Conservation (phyloP, 768 basidiomycete species). For the Tricholoma furcatifolium region DNA sequence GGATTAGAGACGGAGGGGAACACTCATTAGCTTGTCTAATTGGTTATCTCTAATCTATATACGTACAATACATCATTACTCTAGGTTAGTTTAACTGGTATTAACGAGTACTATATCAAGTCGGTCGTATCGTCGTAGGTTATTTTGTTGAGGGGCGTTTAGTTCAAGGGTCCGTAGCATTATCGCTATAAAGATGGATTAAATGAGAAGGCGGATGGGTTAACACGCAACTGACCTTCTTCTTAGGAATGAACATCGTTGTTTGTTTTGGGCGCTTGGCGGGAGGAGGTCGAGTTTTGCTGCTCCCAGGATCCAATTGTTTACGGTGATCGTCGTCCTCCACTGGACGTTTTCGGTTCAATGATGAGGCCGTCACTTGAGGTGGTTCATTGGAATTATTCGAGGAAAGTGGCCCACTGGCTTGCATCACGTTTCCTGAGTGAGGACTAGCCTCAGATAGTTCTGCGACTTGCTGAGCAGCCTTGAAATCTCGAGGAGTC, state of each 20-base stretch:
- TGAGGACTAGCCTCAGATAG: background rate
- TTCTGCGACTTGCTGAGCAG: conserved; percentile 1
- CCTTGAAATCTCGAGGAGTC: conserved; percentile 17
- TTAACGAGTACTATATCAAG: no score
- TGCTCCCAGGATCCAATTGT: background rate
- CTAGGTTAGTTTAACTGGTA: no score
- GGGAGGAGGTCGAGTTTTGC: conserved; percentile 18
- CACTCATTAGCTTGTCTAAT: no score
- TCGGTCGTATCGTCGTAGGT: no score
- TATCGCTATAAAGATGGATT: no score
- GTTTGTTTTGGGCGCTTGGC: conserved; percentile 41
- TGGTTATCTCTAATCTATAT: no score
- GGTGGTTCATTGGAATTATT: background rate
- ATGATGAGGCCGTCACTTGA: background rate
- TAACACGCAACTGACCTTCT: conserved; percentile 20
- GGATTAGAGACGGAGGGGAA: no score
- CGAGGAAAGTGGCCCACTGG: background rate
- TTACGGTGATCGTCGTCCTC: conserved; percentile 2
- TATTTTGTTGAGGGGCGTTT: no score
- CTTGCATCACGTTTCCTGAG: background rate
- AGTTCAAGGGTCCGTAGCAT: no score
- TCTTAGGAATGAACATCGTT: conserved; percentile 65
- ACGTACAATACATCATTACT: no score
- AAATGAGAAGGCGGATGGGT: no score
- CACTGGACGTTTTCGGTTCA: conserved; percentile 4